Conservation (phyloP, 371 early-diverging fungal genomes). For the Blyttiomyces sp. region DNA sequence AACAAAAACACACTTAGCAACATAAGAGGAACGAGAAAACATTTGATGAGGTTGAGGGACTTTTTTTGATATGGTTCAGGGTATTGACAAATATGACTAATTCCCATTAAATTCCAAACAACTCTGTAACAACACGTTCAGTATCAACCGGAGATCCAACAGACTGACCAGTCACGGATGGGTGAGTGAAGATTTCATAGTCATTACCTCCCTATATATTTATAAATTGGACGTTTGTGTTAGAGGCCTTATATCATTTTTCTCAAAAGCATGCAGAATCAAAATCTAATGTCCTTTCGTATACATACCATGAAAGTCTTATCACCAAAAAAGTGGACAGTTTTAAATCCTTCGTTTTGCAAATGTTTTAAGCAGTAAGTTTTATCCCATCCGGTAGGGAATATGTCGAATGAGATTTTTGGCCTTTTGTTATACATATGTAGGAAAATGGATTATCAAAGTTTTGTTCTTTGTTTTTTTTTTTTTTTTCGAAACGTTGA, state of each 20-base stretch:
- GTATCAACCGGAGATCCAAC: constrained; percentile 93
- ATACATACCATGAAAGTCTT: constrained; percentile 77
- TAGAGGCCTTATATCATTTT: not conserved
- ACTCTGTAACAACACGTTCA: constrained; percentile 74
- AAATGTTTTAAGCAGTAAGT: constrained; percentile 97
- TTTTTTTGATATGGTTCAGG: too few species aligned
- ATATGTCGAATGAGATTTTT: constrained; percentile 99
- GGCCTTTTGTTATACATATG: too few species aligned
- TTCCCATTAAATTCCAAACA: constrained; percentile 57
- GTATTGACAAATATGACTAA: too few species aligned
- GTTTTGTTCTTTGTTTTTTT: too few species aligned
- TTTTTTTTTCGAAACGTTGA: not conserved
- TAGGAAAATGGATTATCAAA: too few species aligned
- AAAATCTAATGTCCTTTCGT: not conserved
- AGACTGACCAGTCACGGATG: constrained; percentile 80
- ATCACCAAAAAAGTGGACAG: constrained; percentile 99
- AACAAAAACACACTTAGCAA: too few species aligned
- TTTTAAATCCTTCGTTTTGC: constrained; percentile 81
- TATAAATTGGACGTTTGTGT: not conserved
- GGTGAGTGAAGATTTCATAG: constrained; percentile 94
- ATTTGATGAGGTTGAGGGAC: too few species aligned
- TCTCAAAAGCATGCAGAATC: not conserved
- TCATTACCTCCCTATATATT: constrained; percentile 94
- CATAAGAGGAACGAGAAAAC: too few species aligned
- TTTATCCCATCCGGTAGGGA: constrained; percentile 99